phyloP scores from a whole-genome alignment of 345 rosid species.

The Salix brachista region DNA sequence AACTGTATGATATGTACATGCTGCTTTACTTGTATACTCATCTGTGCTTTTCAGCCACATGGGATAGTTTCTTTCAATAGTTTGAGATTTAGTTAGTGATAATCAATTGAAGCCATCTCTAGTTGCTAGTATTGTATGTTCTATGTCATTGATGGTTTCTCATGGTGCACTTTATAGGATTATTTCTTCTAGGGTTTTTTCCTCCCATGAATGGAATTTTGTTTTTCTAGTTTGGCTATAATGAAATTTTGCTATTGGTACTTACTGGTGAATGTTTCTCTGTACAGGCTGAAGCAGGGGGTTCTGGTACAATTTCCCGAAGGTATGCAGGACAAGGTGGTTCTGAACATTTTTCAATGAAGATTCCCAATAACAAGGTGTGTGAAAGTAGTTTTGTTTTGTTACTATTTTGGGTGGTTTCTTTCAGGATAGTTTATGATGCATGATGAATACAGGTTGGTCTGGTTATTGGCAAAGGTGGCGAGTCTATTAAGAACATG shows the following conservation, averaged over 20 bases:
- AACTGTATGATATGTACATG: background rate
- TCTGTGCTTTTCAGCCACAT: background rate
- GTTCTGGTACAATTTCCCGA: slow-evolving; percentile 69
- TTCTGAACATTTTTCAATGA: slow-evolving; percentile 70
- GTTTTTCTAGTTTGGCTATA: background rate
- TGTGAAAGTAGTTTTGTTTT: slow-evolving; percentile 4
- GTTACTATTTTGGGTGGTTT: slow-evolving; percentile 7
- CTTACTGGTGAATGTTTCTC: background rate
- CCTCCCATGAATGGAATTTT: background rate
- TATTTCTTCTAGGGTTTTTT: background rate
- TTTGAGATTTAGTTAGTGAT: background rate
- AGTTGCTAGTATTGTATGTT: background rate
- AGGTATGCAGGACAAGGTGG: slow-evolving; percentile 75
- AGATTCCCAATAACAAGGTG: slow-evolving; percentile 88
- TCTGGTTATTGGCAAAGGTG: slow-evolving; percentile 98
- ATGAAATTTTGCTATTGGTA: background rate
- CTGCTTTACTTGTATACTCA: background rate
- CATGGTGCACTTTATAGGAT: background rate
- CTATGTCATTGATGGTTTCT: background rate
- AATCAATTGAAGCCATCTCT: background rate
- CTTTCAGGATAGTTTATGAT: slow-evolving; percentile 21
- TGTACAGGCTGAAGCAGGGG: slow-evolving; percentile 85
- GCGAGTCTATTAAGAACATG: slow-evolving; percentile 95
- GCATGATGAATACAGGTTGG: slow-evolving; percentile 71
- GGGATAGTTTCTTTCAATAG: background rate